Base-by-base conservation (phyloP, 345 rosid genomes). In the Eucalyptus tenuipes region DNA sequence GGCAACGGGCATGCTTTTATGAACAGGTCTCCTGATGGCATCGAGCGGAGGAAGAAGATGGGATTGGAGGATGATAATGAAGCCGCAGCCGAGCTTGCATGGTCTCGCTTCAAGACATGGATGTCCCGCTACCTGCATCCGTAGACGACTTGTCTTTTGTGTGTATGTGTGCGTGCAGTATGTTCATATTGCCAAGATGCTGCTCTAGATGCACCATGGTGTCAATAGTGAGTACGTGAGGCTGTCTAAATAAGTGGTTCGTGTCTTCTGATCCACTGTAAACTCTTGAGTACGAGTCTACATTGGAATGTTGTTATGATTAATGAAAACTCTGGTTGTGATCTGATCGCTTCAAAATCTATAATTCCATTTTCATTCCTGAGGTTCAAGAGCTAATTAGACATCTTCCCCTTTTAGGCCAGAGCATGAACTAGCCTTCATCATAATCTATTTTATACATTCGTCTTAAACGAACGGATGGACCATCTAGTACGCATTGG, bases 41-140 rank as follows among this genome's bases (percentile, higher is more conserved):
- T 96, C 88, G 87, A 93, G 91, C 93, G 99, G 93, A 95, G 98
- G 92, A 96, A 94, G 91, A 66, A 91, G 87, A 98, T 96, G 99
- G 99, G 98, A 90, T 42, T 96, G 94, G 91, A 94, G 25, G 99
- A 97, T 88, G 96, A 96, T 88, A 97, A 96, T 89, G 96, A 94
- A 85, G 95, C 94, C 13, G 96, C 99, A 2, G 98, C 93, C 47
- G 93, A 95, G 90, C 94, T 96, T 84, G 99, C 99, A 14, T 98
- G 99, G 99, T 94, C 98, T 88, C 98, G 98, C 87, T 97, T 96
- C 91, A 91, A 90, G 49, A 89, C 97, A 4, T 98, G 99, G 99
- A 97, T 98, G 99, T 85, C 93, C 42, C 93, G 87, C 68, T 94
- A 92, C 95, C 91, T 96, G 87, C 91, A 89, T 86, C 80, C 75